These are phyloP conservation scores for Orobanche coerulescens DNA, from an alignment of 257 asterid species.

Conservation along the genomic window DNA sequence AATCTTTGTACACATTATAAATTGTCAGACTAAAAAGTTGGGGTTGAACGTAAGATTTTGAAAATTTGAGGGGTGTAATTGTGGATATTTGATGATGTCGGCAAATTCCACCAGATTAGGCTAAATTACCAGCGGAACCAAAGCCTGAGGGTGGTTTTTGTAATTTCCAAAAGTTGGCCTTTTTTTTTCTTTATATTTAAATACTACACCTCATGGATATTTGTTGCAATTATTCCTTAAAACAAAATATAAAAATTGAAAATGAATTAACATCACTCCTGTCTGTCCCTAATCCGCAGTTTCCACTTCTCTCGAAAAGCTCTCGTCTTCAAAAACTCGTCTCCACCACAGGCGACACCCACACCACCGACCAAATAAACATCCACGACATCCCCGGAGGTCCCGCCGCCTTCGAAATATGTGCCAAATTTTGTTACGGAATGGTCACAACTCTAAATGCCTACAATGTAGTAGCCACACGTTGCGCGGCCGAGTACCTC, in stretches of 20 bases:
- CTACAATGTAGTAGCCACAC: background rate
- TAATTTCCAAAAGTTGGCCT: too few species aligned
- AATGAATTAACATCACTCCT: background rate
- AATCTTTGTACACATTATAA: too few species aligned
- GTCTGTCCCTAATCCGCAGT: background rate
- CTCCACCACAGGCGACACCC: background rate
- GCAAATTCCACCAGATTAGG: too few species aligned
- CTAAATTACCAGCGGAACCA: too few species aligned
- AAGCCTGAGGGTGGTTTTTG: too few species aligned
- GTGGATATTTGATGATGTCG: too few species aligned
- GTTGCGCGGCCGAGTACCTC: slow-evolving; percentile 6
- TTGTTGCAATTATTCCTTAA: too few species aligned
- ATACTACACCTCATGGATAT: too few species aligned
- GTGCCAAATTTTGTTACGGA: background rate
- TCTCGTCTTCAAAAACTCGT: background rate
- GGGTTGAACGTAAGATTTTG: too few species aligned
- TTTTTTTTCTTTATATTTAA: too few species aligned
- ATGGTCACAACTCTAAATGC: background rate
- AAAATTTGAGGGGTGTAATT: too few species aligned
- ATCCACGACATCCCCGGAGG: background rate
- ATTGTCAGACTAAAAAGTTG: too few species aligned
- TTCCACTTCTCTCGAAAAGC: background rate
- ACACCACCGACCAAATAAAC: background rate
- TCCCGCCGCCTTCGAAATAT: background rate
- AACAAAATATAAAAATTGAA: background rate